These are phyloP conservation scores for Ophryocystis elektroscirrha DNA, from an alignment of 169 alveolate species.

Conservation along the genomic window DNA sequence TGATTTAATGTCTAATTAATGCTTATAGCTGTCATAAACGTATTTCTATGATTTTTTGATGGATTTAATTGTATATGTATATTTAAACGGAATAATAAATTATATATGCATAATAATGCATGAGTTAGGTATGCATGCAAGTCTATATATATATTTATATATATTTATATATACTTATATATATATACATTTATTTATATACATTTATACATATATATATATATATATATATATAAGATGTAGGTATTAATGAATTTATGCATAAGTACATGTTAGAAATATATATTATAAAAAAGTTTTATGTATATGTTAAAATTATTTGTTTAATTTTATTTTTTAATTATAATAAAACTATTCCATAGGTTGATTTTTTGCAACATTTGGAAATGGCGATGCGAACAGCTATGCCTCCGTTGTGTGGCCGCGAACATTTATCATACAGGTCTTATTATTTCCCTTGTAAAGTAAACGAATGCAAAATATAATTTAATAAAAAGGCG, in stretches of 20 bases:
- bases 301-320: background rate
- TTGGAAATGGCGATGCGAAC: constrained; percentile 83
- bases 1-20: too few species aligned
- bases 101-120: background rate
- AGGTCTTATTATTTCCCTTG: constrained; percentile 54
- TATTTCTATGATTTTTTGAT: too few species aligned
- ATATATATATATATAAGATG: background rate
- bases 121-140: background rate
- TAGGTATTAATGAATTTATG: background rate
- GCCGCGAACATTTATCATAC: constrained; percentile 57
- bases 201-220: too few species aligned
- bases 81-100: background rate
- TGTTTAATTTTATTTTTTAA: background rate
- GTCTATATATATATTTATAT: background rate
- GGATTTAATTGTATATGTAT: too few species aligned
- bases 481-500: too few species aligned
- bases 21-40: too few species aligned
- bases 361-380: constrained; percentile 75
- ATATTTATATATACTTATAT: background rate
- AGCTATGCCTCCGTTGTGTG: constrained; percentile 74
- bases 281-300: background rate
- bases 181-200: too few species aligned
- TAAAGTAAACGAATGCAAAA: too few species aligned
- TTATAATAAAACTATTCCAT: too few species aligned
- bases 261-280: background rate